Percentiles rank a stretch among this genome's conserved stretches.
These are phyloP conservation scores for Letharia lupina DNA, from an alignment of 495 filamentous ascomycete species.

Conservation along the genomic window DNA sequence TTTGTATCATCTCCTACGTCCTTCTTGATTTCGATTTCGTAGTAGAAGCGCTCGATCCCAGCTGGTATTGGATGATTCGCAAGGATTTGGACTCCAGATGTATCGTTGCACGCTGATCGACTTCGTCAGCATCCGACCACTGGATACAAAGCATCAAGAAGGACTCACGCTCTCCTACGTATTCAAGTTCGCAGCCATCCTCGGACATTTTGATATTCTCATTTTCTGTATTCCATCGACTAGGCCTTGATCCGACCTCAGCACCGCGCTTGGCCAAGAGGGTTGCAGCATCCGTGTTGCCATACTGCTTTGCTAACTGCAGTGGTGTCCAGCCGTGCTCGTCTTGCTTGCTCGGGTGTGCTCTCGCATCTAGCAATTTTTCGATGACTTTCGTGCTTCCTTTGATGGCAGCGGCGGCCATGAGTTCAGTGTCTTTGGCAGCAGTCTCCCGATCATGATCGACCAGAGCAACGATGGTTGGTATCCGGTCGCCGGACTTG, in stretches of 20 bases:
- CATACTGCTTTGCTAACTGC: constrained; percentile 10
- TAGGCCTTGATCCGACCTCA: constrained; percentile 7
- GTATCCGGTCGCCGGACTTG: constrained; percentile 4
- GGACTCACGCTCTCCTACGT: constrained; percentile 5
- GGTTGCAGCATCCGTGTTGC: constrained; percentile 4
- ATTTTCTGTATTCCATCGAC: not conserved
- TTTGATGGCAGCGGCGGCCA: constrained; percentile 9
- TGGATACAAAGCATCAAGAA: not conserved
- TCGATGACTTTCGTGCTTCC: constrained; percentile 8
- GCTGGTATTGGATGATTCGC: constrained; percentile 2
- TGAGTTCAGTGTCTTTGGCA: not conserved
- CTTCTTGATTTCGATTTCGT: constrained; percentile 1
- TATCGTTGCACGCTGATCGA: not conserved
- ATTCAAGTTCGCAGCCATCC: constrained; percentile 8
- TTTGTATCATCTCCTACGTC: not conserved
- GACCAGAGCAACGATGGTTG: not conserved
- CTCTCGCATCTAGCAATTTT: constrained; percentile 7
- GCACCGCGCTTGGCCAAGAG: constrained; percentile 6
- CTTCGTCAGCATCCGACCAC: not conserved
- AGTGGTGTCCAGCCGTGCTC: constrained; percentile 10
- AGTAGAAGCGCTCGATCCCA: not conserved
- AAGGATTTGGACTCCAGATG: not conserved
- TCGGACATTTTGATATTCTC: constrained; percentile 3
- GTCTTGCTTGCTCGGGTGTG: constrained; percentile 5
- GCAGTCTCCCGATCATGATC: constrained; percentile 6